Conservation (phyloP, 2,329 filamentous ascomycete genomes). For the Botrytis pseudocinerea region DNA sequence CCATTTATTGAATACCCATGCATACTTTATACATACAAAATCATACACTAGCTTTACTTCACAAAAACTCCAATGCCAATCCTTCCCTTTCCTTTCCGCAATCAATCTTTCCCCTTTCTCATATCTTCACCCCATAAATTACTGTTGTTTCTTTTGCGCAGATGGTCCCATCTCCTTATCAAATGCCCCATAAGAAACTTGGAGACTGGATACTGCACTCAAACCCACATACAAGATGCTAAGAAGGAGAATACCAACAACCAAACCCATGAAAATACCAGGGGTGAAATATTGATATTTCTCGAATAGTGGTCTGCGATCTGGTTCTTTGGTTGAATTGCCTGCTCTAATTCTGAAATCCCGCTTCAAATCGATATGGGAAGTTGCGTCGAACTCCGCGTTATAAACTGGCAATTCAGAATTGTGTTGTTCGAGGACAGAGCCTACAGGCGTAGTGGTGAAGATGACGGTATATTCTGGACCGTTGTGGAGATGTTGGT, state of each 20-base stretch:
- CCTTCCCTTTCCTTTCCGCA: slow-evolving; percentile 4
- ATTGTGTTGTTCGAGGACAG: slow-evolving; percentile 1
- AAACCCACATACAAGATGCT: slow-evolving; percentile 78
- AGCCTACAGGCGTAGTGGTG: slow-evolving; percentile 57
- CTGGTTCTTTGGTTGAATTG: slow-evolving; percentile 47
- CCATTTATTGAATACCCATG: slow-evolving; percentile 14
- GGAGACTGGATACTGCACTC: slow-evolving; percentile 71
- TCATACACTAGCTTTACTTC: slow-evolving; percentile 11
- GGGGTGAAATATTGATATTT: slow-evolving; percentile 94
- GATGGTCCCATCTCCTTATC: slow-evolving; percentile 93
- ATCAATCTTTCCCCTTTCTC: background rate
- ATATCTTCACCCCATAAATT: slow-evolving; percentile 19
- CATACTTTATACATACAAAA: slow-evolving; percentile 23
- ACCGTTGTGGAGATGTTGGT: slow-evolving; percentile 41
- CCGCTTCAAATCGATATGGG: slow-evolving; percentile 76
- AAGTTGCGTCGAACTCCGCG: slow-evolving; percentile 59
- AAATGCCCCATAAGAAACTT: slow-evolving; percentile 92
- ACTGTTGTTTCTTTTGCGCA: slow-evolving; percentile 78
- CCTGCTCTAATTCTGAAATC: slow-evolving; percentile 40
- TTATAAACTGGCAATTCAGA: slow-evolving; percentile 53
- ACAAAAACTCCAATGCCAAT: slow-evolving; percentile 11
- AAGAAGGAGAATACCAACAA: slow-evolving; percentile 70
- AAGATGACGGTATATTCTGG: slow-evolving; percentile 73
- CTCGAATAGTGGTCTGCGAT: slow-evolving; percentile 69
- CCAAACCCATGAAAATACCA: slow-evolving; percentile 84